Evolutionary conservation across 768 basidiomycete genomes (phyloP), one percentile per base, ranked within the genome.

Genomic region (Multifurca ochricompacta): DNA sequence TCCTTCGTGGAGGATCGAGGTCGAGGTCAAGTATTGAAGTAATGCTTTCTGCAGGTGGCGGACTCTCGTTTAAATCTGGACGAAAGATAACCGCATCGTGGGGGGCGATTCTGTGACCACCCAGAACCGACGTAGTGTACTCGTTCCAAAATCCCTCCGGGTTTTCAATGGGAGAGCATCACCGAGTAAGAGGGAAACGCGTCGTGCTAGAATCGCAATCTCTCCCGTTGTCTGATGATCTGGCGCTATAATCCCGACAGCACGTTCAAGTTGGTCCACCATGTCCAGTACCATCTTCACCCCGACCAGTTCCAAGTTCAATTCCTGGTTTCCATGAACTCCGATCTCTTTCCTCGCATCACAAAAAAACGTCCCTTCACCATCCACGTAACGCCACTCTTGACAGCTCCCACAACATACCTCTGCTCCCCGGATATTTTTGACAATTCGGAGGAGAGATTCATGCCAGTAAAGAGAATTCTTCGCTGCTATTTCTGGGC

Each of bases 21-120:
- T 59, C 60, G 51, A 61, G 50, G 60, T 61, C 60, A 35, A 61
- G 60, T 34, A 61, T 61, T 36, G 60, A 50, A n/a, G 60, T 59
- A 19, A 59, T 51, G n/a, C 44, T 55, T n/a, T 59, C 49, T 13
- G 40, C 30, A 7, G 44, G 31, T 16, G 49, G 41, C 23, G 53
- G 49, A 51, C 44, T 44, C 21, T 35, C 43, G 36, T 36, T 27
- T 30, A 49, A 27, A 37, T 53, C 60, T 10, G 48, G 46, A 39
- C 49, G 58, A 25, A 59, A 59, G 43, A 54, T 51, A 35, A 31
- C 51, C 14, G 48, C 48, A 35, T 35, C 46, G 31, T 28, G 51
- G 4, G 48, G 58, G 14, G 51, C 48, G 19, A 59, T 53, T 39
- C 53, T 32, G 48, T 48, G 28, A 8, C 58, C 60, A 42, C 48